Percentiles rank a stretch among this genome's conserved stretches.
Conservation (phyloP, 179 eudicot genomes). For the Drosera spatulata region DNA sequence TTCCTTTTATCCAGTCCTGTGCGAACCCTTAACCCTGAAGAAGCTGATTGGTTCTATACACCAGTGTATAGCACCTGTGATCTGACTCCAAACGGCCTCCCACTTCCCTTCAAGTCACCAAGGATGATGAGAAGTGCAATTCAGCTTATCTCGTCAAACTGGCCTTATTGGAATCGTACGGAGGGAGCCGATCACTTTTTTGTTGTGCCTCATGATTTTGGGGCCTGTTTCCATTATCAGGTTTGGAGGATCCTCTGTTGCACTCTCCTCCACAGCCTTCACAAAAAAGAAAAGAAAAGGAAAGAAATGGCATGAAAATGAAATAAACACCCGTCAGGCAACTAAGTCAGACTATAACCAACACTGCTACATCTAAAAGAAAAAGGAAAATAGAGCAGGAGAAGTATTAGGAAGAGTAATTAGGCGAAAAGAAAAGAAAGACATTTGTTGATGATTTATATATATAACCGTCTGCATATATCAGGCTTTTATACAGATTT, state of each 20-base stretch:
- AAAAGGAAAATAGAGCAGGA: no score
- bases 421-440: no score
- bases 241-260: slow-evolving; percentile 20
- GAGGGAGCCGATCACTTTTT: slow-evolving; percentile 97
- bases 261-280: no score
- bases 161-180: slow-evolving; percentile 97
- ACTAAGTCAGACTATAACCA: no score
- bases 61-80: slow-evolving; percentile 90
- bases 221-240: slow-evolving; percentile 88
- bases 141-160: slow-evolving; percentile 88
- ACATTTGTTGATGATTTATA: no score
- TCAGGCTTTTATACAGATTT: background rate
- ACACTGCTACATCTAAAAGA: no score
- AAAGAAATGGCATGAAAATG: no score
- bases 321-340: no score
- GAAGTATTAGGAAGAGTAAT: no score
- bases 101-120: slow-evolving; percentile 92
- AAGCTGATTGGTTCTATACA: slow-evolving; percentile 97
- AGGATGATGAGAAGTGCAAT: slow-evolving; percentile 98
- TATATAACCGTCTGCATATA: no score
- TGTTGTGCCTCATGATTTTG: slow-evolving; percentile 90
- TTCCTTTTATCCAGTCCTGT: slow-evolving; percentile 78
- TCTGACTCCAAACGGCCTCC: slow-evolving; percentile 88
- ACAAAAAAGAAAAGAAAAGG: no score
- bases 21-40: slow-evolving; percentile 86